These are phyloP conservation scores for Lactifluus volemus DNA, from an alignment of 768 basidiomycete genomes.

Conservation along the genomic window DNA sequence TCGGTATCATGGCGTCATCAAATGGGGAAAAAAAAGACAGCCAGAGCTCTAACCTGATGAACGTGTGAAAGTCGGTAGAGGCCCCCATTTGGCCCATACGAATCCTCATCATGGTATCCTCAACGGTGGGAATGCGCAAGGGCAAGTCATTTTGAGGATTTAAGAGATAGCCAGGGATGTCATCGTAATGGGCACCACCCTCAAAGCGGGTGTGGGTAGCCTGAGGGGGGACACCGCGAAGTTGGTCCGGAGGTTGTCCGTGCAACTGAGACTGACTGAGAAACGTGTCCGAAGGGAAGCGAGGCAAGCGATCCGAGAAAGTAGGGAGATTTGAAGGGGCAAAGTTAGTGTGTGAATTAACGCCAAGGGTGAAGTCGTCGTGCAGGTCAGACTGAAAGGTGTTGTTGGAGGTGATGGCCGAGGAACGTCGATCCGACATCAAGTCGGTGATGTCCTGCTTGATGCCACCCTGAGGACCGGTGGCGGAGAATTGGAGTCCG, in stretches of 20 bases:
- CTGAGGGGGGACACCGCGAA: constrained; percentile 64
- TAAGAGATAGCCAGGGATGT: constrained; percentile 49
- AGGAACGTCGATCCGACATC: constrained; percentile 49
- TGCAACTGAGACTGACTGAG: constrained; percentile 47
- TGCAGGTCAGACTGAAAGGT: constrained; percentile 51
- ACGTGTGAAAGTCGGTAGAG: constrained; percentile 69
- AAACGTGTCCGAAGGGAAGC: constrained; percentile 47
- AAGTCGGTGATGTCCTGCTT: constrained; percentile 55
- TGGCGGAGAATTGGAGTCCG: constrained; percentile 44
- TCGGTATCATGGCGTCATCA: constrained; percentile 15
- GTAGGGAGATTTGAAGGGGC: constrained; percentile 32
- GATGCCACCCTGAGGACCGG: constrained; percentile 29
- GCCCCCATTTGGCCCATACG: constrained; percentile 45
- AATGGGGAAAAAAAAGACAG: not conserved
- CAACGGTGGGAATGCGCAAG: constrained; percentile 55
- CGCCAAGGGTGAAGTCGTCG: constrained; percentile 50
- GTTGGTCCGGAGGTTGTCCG: constrained; percentile 45
- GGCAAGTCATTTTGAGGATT: constrained; percentile 47
- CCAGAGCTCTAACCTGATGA: constrained; percentile 51
- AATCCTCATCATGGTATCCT: constrained; percentile 55
- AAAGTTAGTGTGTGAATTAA: constrained; percentile 41
- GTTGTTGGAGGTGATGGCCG: constrained; percentile 34
- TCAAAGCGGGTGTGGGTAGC: constrained; percentile 59
- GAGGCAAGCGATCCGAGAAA: constrained; percentile 46
- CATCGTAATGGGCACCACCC: constrained; percentile 44